A percentile compares a stretch with the other conserved stretches of the same genome.
Conservation (phyloP, 2,329 filamentous ascomycete species). For the Colletotrichum sp. region DNA sequence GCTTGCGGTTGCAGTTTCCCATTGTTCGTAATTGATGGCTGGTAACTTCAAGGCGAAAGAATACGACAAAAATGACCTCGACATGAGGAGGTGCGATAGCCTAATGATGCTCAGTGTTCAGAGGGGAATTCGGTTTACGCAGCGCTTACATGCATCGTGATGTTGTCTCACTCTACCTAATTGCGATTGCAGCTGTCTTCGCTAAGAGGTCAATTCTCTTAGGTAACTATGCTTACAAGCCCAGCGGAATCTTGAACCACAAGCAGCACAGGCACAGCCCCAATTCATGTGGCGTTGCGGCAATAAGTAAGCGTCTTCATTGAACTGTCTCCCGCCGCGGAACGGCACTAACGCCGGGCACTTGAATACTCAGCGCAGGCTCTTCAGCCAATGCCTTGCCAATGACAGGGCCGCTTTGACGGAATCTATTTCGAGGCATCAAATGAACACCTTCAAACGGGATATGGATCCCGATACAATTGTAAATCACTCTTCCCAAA, state of each 20-base stretch:
- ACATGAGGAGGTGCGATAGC: no score
- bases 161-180: no score
- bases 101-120: neutral
- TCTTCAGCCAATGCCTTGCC: neutral
- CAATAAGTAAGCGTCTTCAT: neutral
- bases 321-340: no score
- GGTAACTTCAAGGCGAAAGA: rapidly evolving
- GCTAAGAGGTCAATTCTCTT: no score
- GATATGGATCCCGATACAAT: neutral
- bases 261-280: neutral
- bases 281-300: neutral
- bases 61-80: no score
- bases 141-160: neutral
- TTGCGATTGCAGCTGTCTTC: no score
- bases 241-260: neutral
- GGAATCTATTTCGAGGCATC: neutral
- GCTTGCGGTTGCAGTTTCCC: neutral
- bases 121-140: neutral
- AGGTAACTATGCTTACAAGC: no score
- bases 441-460: neutral
- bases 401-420: neutral
- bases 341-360: neutral
- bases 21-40: neutral
- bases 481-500: neutral
- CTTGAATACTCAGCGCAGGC: neutral